A percentile compares a stretch with the other conserved stretches of the same genome.
phyloP scores from a whole-genome alignment of 2,329 filamentous ascomycete species.

The Pseudogymnoascus sp. region DNA sequence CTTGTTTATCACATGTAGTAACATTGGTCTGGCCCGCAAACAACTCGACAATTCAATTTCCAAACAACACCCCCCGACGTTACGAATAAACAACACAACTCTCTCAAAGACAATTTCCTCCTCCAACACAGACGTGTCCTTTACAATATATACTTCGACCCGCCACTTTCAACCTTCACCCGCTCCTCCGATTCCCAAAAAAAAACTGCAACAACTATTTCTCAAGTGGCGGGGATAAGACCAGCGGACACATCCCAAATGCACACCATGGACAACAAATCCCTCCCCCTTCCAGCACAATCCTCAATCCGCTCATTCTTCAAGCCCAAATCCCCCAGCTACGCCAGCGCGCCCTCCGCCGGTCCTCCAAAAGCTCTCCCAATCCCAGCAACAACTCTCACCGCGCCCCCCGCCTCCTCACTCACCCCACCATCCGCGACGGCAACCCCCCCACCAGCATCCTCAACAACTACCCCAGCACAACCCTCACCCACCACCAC shows the following conservation, averaged over 20 bases:
- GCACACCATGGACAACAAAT: neutral
- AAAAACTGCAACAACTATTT: neutral
- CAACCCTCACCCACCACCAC: conserved; percentile 15
- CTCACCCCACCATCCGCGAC: conserved; percentile 11
- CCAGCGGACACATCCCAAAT: neutral
- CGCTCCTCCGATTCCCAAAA: neutral
- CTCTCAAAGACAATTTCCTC: neutral
- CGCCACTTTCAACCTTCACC: neutral
- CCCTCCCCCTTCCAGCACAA: neutral
- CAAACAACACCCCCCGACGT: neutral
- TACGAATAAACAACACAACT: neutral
- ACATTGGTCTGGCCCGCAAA: neutral
- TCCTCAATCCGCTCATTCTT: conserved; percentile 58
- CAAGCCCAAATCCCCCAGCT: conserved; percentile 38
- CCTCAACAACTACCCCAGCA: conserved; percentile 11
- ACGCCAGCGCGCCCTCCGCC: conserved; percentile 33
- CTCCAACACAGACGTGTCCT: neutral
- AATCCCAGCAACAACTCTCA: conserved; percentile 15
- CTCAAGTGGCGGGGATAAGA: neutral
- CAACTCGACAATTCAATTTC: neutral
- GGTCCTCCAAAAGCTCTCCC: conserved; percentile 20
- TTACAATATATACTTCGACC: neutral
- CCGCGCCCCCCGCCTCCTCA: conserved; percentile 12
- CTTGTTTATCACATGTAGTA: neutral
- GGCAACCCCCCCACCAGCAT: conserved; percentile 17